Evolutionary conservation across 371 early-diverging fungal species (phyloP).

Genomic region (Chytridium lagenaria): DNA sequence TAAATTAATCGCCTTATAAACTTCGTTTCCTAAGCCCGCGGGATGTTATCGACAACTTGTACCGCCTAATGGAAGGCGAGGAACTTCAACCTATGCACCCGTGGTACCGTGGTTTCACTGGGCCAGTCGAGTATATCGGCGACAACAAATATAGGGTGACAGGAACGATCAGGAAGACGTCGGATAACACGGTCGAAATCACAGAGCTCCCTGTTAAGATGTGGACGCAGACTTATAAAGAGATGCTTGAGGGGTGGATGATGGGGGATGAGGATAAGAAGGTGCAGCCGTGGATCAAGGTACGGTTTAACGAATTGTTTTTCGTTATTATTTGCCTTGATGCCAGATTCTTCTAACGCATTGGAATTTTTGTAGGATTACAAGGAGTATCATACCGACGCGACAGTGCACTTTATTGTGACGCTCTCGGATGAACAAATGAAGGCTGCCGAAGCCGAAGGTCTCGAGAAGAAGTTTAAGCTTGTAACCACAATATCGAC

Average conservation of each 20-base stretch:
- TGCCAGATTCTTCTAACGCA: no score
- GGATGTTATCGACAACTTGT: slow-evolving; percentile 93
- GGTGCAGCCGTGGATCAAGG: slow-evolving; percentile 65
- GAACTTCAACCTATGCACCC: slow-evolving; percentile 85
- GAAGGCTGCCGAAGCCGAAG: slow-evolving; percentile 75
- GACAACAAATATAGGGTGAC: slow-evolving; percentile 69
- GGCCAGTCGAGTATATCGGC: slow-evolving; percentile 29
- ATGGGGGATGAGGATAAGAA: slow-evolving; percentile 67
- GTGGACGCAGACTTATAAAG: slow-evolving; percentile 97
- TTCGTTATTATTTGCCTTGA: no score
- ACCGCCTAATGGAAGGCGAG: slow-evolving; percentile 82
- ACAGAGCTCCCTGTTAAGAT: slow-evolving; percentile 94
- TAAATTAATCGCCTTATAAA: not conserved
- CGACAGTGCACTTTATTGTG: slow-evolving; percentile 85
- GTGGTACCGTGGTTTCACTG: slow-evolving; percentile 96
- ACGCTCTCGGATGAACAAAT: slow-evolving; percentile 73
- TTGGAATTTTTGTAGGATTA: no score
- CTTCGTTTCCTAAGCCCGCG: slow-evolving; percentile 76
- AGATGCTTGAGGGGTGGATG: slow-evolving; percentile 79
- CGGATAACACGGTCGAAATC: slow-evolving; percentile 83
- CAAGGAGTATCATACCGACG: slow-evolving; percentile 82
- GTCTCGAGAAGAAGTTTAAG: slow-evolving; percentile 86
- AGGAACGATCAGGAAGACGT: slow-evolving; percentile 76
- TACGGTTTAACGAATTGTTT: no score
- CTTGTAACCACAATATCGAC: slow-evolving; percentile 74